Evolutionary conservation across 768 basidiomycete species (phyloP).

Genomic region (Mrakia gelida): DNA sequence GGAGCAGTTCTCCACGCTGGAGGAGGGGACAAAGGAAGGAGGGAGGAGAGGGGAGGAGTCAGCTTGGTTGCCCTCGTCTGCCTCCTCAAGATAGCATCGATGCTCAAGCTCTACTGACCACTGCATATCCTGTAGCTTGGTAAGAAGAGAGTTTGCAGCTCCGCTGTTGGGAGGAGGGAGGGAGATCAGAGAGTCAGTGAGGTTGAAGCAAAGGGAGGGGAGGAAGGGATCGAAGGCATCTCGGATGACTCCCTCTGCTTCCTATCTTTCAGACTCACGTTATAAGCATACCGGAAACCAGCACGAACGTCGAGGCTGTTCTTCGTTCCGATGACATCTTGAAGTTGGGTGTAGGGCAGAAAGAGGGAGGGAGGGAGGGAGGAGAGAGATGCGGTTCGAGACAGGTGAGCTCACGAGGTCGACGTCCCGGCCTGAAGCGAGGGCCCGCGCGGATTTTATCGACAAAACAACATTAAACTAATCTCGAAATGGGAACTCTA

Average conservation of each 20-base stretch:
- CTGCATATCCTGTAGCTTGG: conserved; percentile 94
- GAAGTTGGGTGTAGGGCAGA: background rate
- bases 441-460: too few species aligned
- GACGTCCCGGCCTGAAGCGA: too few species aligned
- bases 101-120: conserved; percentile 47
- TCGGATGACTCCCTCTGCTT: background rate
- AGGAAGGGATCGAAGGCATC: background rate
- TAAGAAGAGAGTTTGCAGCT: conserved; percentile 68
- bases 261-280: conserved; percentile 36
- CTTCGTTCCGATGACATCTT: background rate
- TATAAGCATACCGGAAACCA: conserved; percentile 88
- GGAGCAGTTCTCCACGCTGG: conserved; percentile 73
- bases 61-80: background rate
- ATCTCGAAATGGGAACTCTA: too few species aligned
- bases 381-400: too few species aligned
- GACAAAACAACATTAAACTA: too few species aligned
- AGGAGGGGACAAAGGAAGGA: background rate
- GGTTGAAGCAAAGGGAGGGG: background rate
- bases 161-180: background rate
- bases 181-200: background rate
- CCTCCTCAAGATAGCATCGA: background rate
- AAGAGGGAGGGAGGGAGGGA: background rate
- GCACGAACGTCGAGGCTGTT: conserved; percentile 48
- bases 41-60: background rate
- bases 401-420: too few species aligned